phyloP scores from a whole-genome alignment of 2,329 filamentous ascomycete species.

The Ploettnerulaceae sp. region DNA sequence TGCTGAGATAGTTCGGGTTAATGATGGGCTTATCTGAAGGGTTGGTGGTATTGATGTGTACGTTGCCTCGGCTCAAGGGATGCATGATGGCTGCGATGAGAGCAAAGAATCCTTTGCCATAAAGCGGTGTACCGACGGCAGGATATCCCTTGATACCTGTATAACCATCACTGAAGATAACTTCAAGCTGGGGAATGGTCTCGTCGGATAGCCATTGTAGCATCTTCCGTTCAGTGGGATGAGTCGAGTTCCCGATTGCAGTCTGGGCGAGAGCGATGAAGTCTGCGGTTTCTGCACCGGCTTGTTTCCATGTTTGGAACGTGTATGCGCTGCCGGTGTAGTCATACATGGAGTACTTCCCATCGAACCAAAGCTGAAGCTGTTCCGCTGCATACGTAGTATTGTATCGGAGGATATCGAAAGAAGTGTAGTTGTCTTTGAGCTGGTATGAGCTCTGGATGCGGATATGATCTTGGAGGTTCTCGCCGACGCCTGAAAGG shows the following conservation, averaged over 20 bases:
- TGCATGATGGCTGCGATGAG: conserved; percentile 50
- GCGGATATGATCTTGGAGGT: conserved; percentile 42
- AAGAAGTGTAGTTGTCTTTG: conserved; percentile 16
- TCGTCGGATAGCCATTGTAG: conserved; percentile 37
- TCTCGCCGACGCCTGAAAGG: conserved; percentile 47
- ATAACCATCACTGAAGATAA: conserved; percentile 42
- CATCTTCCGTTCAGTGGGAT: conserved; percentile 38
- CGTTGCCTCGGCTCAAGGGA: conserved; percentile 51
- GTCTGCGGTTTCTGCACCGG: conserved; percentile 31
- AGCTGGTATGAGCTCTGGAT: conserved; percentile 25
- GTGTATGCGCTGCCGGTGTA: conserved; percentile 35
- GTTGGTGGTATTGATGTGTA: conserved; percentile 47
- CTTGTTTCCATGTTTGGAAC: conserved; percentile 40
- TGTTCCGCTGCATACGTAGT: conserved; percentile 33
- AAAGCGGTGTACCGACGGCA: conserved; percentile 12
- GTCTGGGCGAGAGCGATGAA: conserved; percentile 35
- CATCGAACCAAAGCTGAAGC: conserved; percentile 29
- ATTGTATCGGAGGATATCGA: conserved; percentile 24
- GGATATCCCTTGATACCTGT: conserved; percentile 35
- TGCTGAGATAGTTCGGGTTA: conserved; percentile 49
- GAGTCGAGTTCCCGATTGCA: conserved; percentile 30
- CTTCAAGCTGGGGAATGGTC: conserved; percentile 23
- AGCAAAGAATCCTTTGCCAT: conserved; percentile 20
- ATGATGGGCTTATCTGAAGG: conserved; percentile 41
- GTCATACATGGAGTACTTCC: conserved; percentile 20